phyloP scores from a whole-genome alignment of 805 yeast genomes.

The Priceomyces medius region DNA sequence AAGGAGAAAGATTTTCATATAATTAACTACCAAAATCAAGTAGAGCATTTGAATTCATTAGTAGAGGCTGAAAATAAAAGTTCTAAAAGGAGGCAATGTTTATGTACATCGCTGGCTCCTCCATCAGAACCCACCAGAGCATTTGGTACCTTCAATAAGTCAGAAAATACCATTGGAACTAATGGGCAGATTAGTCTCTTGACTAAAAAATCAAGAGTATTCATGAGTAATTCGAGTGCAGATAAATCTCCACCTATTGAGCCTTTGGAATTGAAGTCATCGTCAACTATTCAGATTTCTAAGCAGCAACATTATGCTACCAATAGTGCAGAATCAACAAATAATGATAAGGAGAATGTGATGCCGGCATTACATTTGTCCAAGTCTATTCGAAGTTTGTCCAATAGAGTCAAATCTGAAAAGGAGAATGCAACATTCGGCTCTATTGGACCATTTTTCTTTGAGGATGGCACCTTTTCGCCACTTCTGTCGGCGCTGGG shows the following conservation, averaged over 20 bases:
- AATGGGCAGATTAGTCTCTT: background rate
- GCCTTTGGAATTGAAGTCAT: conserved; percentile 5
- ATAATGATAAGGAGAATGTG: conserved; percentile 2
- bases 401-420: background rate
- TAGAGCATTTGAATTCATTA: conserved; percentile 17
- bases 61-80: background rate
- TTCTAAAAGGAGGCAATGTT: no score
- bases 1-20: conserved; percentile 27
- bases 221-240: background rate
- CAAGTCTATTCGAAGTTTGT: conserved; percentile 1
- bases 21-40: conserved; percentile 31
- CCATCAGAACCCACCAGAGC: background rate
- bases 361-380: conserved; percentile 2
- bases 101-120: background rate
- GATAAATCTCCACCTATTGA: background rate
- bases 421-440: background rate
- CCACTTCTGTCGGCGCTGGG: background rate
- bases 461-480: conserved; percentile 1
- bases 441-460: background rate
- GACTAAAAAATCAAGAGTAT: conserved; percentile 1
- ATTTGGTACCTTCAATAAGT: background rate
- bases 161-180: background rate
- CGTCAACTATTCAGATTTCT: conserved; percentile 6
- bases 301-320: conserved; percentile 3
- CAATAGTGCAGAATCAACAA: background rate